phyloP scores from a whole-genome alignment of 176 grass and related monocot genomes.

The Carex cristatella region DNA sequence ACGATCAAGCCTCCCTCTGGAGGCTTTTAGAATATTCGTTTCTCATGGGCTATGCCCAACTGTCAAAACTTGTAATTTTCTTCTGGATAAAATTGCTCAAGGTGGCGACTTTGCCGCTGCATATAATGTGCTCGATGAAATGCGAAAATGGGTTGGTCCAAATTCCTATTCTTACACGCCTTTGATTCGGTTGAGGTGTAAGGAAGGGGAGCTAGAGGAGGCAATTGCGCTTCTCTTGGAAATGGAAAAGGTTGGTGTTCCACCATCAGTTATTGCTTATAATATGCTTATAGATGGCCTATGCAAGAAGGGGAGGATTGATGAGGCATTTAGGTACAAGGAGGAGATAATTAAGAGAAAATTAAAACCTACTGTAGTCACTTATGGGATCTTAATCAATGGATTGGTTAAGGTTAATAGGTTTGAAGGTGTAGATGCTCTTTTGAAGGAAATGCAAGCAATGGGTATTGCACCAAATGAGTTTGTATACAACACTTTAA shows the following conservation, averaged over 20 bases:
- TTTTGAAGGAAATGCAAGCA: constrained; percentile 60
- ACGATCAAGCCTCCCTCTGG: constrained; percentile 21
- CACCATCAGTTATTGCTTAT: constrained; percentile 44
- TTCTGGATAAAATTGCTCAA: constrained; percentile 23
- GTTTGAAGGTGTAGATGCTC: constrained; percentile 31
- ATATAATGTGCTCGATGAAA: constrained; percentile 48
- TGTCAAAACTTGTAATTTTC: constrained; percentile 52
- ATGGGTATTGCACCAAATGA: constrained; percentile 54
- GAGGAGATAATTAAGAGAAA: constrained; percentile 45
- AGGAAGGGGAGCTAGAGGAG: constrained; percentile 35
- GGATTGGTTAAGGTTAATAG: constrained; percentile 53
- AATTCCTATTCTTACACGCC: constrained; percentile 54
- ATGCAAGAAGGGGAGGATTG: constrained; percentile 54
- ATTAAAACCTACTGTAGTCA: constrained; percentile 52
- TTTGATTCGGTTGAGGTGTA: constrained; percentile 50
- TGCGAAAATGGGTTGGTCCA: constrained; percentile 37
- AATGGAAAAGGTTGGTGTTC: constrained; percentile 36
- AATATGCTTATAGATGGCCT: constrained; percentile 69
- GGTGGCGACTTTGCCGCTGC: constrained; percentile 29
- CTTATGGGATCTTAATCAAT: constrained; percentile 75
- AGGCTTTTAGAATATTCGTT: constrained; percentile 42
- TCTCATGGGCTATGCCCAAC: constrained; percentile 39
- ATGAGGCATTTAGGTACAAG: constrained; percentile 64
- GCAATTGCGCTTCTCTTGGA: constrained; percentile 49
- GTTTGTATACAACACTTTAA: constrained; percentile 78